Evolutionary conservation across 768 basidiomycete species (phyloP).

Genomic region (Arthromyces matolae): DNA sequence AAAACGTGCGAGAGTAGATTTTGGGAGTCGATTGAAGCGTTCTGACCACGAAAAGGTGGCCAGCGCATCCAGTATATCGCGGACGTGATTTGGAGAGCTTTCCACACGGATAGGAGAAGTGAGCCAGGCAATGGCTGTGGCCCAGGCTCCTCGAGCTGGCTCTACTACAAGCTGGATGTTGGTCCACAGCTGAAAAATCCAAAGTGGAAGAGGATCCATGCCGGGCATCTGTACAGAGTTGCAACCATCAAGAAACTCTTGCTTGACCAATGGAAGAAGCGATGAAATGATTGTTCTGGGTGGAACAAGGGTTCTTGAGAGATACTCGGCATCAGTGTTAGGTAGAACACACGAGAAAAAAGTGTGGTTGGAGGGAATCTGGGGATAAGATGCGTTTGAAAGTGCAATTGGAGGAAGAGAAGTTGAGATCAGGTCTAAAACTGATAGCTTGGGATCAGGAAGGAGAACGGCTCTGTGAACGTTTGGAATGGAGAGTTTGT

Average conservation of each 20-base stretch:
- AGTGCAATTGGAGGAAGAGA: not conserved
- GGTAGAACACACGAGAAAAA: not conserved
- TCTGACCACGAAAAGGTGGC: conserved; percentile 1
- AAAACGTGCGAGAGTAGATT: conserved; percentile 6
- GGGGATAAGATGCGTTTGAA: too few species aligned
- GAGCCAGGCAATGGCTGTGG: not conserved
- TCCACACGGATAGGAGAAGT: not conserved
- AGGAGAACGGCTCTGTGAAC: not conserved
- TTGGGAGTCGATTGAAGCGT: not conserved
- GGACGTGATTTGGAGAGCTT: not conserved
- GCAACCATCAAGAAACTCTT: not conserved
- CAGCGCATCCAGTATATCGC: not conserved
- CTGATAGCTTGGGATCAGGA: too few species aligned
- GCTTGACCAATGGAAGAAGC: not conserved
- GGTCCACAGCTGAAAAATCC: conserved; percentile 1
- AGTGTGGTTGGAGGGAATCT: too few species aligned
- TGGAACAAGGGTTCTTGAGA: not conserved
- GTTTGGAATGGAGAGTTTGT: not conserved
- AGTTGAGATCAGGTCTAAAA: not conserved
- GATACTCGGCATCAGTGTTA: not conserved
- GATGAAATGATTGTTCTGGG: not conserved
- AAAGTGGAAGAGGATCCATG: not conserved
- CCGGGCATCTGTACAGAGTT: conserved; percentile 1
- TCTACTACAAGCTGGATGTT: not conserved
- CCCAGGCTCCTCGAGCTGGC: not conserved